Evolutionary conservation across 257 asterid species (phyloP), one percentile per base, ranked within the genome.

Genomic region (Scutellaria barbata): DNA sequence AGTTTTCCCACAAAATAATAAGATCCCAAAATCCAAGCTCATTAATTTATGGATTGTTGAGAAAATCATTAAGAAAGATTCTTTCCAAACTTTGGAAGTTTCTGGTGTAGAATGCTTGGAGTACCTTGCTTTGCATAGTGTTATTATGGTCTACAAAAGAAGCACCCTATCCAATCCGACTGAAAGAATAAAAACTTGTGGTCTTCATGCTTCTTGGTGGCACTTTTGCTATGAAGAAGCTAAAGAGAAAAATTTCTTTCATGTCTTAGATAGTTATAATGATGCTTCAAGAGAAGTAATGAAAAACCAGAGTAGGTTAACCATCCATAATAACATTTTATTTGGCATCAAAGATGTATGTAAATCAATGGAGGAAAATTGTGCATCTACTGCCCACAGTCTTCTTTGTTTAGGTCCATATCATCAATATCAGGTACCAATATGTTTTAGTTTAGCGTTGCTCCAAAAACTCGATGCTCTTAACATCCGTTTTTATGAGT

Each of bases 141-240:
- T 54, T 54, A 12, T 54, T 9, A 54, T 18, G 61, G 61, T 20
- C 61, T 10, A 20, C 40, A 3, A 18, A 20, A 54, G 8, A 20
- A 54, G 39, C 16, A 5, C 22, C 6, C 1, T 1, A 5, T 0
- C 0, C 3, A 2, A 4, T 0, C 40, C 14, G 0, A 9, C 10
- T 10, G 39, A 4, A 10, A 0, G 4, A 25, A 8, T 55, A 5
- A 55, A 33, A 10, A 55, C 41, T 3, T 55, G 41, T 22, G 40
- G 62, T 8, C 41, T 55, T 4, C 62, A 55, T 55, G 25, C 62
- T 22, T 55, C 62, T 1, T 22, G 41, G 62, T 55, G 62, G 62
- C 10, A 55, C 62, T 55, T 55, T 9, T 55, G 62, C 41, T 40
- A 55, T 22, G 25, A 40, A 22, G 62, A 55, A 10, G 62, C 62